phyloP scores from a whole-genome alignment of 805 yeast genomes.

The Dipodascus geniculatus region DNA sequence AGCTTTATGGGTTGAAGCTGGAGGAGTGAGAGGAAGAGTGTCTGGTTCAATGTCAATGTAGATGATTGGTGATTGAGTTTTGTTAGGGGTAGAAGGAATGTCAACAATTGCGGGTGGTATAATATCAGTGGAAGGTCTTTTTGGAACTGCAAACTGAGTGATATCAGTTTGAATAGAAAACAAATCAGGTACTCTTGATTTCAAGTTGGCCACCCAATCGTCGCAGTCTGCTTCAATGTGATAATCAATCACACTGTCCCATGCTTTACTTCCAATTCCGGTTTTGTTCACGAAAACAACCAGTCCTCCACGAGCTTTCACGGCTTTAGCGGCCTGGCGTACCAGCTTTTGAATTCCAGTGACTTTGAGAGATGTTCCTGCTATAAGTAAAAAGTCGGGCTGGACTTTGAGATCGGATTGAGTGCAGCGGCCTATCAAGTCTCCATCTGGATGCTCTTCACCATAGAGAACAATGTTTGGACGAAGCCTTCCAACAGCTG shows the following conservation, averaged over 20 bases:
- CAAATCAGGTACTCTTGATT: conserved; percentile 44
- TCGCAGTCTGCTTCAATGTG: conserved; percentile 78
- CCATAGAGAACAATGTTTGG: conserved; percentile 91
- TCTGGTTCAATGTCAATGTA: neutral
- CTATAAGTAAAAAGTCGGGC: conserved; percentile 74
- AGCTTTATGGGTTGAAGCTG: neutral
- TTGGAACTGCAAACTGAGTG: neutral
- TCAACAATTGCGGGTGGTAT: neutral
- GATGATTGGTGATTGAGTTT: neutral
- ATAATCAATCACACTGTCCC: conserved; percentile 68
- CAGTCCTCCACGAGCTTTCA: conserved; percentile 69
- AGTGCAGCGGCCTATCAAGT: conserved; percentile 60
- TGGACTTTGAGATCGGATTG: conserved; percentile 43
- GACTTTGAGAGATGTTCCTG: conserved; percentile 89
- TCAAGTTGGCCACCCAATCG: conserved; percentile 52
- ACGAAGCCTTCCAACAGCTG: conserved; percentile 66
- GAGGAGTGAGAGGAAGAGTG: neutral
- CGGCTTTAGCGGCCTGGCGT: conserved; percentile 48
- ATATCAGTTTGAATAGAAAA: conserved; percentile 38
- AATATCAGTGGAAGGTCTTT: neutral
- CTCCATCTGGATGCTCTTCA: conserved; percentile 84
- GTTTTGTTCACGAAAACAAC: conserved; percentile 71
- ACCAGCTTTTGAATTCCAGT: conserved; percentile 81
- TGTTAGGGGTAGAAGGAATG: neutral
- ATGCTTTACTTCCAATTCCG: conserved; percentile 42